These are phyloP conservation scores for Stenocarpella maydis DNA, from an alignment of 2,329 filamentous ascomycete species.

Conservation along the genomic window DNA sequence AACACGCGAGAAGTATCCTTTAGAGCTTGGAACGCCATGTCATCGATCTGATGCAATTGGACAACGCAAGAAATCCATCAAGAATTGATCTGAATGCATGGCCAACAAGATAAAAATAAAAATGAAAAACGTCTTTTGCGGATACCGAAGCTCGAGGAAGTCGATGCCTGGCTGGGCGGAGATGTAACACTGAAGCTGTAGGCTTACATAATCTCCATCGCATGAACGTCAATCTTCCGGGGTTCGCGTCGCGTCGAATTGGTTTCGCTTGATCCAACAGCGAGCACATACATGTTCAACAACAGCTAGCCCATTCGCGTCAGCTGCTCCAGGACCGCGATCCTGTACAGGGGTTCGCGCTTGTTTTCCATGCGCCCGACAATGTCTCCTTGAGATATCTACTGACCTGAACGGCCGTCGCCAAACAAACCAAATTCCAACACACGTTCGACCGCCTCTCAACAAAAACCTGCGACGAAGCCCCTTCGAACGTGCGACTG, in stretches of 20 bases:
- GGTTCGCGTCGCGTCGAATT: slow-evolving; percentile 24
- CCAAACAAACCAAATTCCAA: background rate
- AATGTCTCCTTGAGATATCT: slow-evolving; percentile 3
- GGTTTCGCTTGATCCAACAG: background rate
- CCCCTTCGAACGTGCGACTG: background rate
- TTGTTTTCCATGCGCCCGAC: slow-evolving; percentile 15
- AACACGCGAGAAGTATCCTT: background rate
- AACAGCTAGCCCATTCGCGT: slow-evolving; percentile 10
- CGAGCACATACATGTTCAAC: slow-evolving; percentile 21
- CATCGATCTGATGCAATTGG: background rate
- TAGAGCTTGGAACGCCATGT: background rate
- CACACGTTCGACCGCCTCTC: background rate
- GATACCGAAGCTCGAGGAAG: too few relatives aligned
- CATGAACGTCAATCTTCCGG: slow-evolving; percentile 29
- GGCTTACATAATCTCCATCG: background rate
- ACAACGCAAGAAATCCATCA: background rate
- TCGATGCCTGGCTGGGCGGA: background rate
- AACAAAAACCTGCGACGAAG: background rate
- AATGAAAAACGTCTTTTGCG: too few relatives aligned
- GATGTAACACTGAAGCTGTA: background rate
- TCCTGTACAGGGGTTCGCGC: too few relatives aligned
- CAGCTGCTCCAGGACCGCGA: background rate
- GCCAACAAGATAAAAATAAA: too few relatives aligned
- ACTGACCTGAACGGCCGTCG: background rate
- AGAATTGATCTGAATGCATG: background rate